Evolutionary conservation across 2,329 filamentous ascomycete species (phyloP), one percentile per base, ranked within the genome.

Genomic region (Aspergillus phoenicis): DNA sequence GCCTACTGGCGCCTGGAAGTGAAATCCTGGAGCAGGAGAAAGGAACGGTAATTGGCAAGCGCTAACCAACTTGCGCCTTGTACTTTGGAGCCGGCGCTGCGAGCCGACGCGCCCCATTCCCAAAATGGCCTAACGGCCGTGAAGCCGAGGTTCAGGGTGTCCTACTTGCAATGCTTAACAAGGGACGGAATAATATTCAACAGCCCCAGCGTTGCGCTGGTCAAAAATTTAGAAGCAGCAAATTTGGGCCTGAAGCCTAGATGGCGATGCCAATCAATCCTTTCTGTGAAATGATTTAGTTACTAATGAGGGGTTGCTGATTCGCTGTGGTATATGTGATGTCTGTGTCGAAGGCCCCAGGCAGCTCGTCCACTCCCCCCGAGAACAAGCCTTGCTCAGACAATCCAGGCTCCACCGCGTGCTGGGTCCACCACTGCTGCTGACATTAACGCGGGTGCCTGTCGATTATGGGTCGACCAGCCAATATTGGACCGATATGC

Each of bases 361-460:
- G 28, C 13, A 33, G 8, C 47, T 22, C 41, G 30, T 20, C 47
- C 47, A 51, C 47, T 17, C 39, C 41, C 41, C 38, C 28, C 38
- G 38, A 55, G 15, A 38, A 56, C 53, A 56, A 56, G 53, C 53
- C 53, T 56, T 55, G 24, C 24, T 22, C 53, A 56, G 53, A 56
- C 53, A 47, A 24, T 28, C 28, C 26, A 22, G 43, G 53, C 53
- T 56, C 53, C 53, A 56, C 53, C 38, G 39, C 5, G 43, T 30
- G 15, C 24, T 22, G 52, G 53, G 17, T 45, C 53, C 53, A 56
- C 53, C 26, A 36, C 39, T 36, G 26, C 20, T 52, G 30, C 33
- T 56, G 26, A 30, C 39, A 17, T 56, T 56, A 56, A 56, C 53
- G 41, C 53, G 53, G 53, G 53, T 56, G 53, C 53, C 53, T 56